Base-by-base conservation (phyloP, 225 moss, liverwort and hornwort species). In the Ulota crispa region DNA sequence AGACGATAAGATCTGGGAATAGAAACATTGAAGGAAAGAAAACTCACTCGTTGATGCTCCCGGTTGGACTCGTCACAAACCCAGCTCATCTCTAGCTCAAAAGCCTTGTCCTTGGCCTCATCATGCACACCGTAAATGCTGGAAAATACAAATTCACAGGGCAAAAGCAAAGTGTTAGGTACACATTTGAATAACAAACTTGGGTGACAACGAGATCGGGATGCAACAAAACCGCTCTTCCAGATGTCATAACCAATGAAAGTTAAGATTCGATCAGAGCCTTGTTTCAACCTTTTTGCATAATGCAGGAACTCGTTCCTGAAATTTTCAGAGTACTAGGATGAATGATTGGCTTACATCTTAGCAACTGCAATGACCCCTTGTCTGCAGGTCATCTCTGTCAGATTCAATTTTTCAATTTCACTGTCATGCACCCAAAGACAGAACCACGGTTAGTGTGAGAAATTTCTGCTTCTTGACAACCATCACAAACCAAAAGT, bases 81-180 rank as follows among this genome's bases (percentile, higher is more conserved):
- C 96, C 96, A 96, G 91, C 94, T 96, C 93, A 94, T 92, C 89
- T 96, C 96, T 57, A 96, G 88, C 91, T 96, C 96, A 87, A 96
- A 96, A 18, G 96, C 94, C 84, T 96, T 96, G 84, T 96, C 96
- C 83, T 96, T 96, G 32, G 93, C 96, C 87, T 96, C 96, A 87
- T 96, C 96, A 78, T 96, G 96, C 47, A 96, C 96, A 78, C 84
- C 85, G 54, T 93, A 96, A 80, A 96, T 86, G 62, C 86, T 86
- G 83, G 28, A 66, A 30, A 64, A 67, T 20, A 41, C 21, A 80
- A 54, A 54, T 71, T 27, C 57, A 73, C 32, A 74, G 41, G 36
- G 28, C 19, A 30, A 74, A 56, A 9, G 19, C 34, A 23, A 76
- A 36, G 3, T 65, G 30, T 24, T 21, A 50, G 72, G 60, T 71